Percentiles rank a stretch among this genome's conserved stretches.
These are phyloP conservation scores for Anisodus tanguticus DNA, from an alignment of 257 asterid genomes.

Conservation along the genomic window DNA sequence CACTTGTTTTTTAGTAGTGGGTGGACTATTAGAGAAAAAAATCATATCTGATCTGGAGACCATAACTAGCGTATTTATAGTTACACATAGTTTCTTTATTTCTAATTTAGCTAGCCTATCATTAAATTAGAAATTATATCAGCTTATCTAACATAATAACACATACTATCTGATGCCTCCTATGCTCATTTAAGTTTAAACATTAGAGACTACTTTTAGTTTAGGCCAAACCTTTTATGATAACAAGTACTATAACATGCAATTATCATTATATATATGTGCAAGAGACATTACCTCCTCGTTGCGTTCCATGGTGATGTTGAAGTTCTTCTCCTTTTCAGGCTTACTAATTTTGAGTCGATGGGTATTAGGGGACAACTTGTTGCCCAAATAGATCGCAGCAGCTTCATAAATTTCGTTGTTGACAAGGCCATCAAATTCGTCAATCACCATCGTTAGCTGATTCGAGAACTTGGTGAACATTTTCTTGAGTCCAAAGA, in stretches of 20 bases:
- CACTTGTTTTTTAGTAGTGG: too few species aligned
- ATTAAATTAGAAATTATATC: background rate
- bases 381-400: conserved; percentile 26
- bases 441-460: conserved; percentile 32
- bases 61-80: background rate
- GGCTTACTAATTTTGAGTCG: conserved; percentile 33
- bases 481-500: conserved; percentile 28
- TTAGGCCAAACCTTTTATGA: background rate
- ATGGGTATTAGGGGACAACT: conserved; percentile 21
- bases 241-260: background rate
- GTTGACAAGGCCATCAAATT: conserved; percentile 26
- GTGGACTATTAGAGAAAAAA: background rate
- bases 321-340: conserved; percentile 14
- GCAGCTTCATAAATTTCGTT: conserved; percentile 38
- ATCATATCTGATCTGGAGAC: background rate
- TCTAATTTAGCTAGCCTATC: background rate
- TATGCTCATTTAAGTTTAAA: background rate
- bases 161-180: background rate
- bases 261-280: background rate
- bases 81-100: background rate
- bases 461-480: conserved; percentile 29
- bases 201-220: background rate
- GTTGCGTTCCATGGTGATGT: conserved; percentile 24
- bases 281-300: conserved; percentile 24
- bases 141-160: background rate